Conservation (phyloP, 768 basidiomycete genomes). For the Agrocybe chaxingu region DNA sequence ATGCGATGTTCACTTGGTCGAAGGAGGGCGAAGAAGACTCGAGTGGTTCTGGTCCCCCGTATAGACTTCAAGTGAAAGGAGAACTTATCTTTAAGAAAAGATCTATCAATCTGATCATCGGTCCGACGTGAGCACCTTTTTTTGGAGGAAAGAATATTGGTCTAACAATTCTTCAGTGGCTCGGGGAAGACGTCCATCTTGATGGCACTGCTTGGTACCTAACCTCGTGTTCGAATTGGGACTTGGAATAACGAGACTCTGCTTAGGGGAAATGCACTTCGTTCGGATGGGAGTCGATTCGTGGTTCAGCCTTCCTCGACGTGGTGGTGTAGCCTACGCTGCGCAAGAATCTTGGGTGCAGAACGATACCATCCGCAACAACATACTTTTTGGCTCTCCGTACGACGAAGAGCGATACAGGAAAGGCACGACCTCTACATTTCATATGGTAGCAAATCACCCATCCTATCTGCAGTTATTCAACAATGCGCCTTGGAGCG, state of each 20-base stretch:
- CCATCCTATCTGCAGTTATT: conserved; percentile 36
- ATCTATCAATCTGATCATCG: conserved; percentile 51
- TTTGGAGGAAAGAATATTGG: background rate
- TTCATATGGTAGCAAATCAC: background rate
- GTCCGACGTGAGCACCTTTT: conserved; percentile 35
- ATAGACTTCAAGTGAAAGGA: conserved; percentile 45
- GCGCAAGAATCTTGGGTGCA: conserved; percentile 81
- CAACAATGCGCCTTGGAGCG: conserved; percentile 68
- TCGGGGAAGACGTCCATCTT: conserved; percentile 60
- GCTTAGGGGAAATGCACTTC: conserved; percentile 59
- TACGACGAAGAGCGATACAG: conserved; percentile 74
- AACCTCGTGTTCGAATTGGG: background rate
- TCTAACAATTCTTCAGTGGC: conserved; percentile 17
- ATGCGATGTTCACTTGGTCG: conserved; percentile 56
- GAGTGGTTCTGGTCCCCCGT: conserved; percentile 41
- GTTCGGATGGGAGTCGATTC: conserved; percentile 43
- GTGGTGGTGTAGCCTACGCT: conserved; percentile 67
- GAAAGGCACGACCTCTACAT: conserved; percentile 29
- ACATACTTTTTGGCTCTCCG: conserved; percentile 72
- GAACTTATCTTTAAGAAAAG: conserved; percentile 52
- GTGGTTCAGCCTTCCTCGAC: conserved; percentile 64
- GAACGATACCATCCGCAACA: conserved; percentile 74
- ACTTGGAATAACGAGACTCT: background rate
- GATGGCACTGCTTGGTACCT: conserved; percentile 47
- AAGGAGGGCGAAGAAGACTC: conserved; percentile 25